Evolutionary conservation across 257 asterid genomes (phyloP).

Genomic region (Penstemon barbatus): DNA sequence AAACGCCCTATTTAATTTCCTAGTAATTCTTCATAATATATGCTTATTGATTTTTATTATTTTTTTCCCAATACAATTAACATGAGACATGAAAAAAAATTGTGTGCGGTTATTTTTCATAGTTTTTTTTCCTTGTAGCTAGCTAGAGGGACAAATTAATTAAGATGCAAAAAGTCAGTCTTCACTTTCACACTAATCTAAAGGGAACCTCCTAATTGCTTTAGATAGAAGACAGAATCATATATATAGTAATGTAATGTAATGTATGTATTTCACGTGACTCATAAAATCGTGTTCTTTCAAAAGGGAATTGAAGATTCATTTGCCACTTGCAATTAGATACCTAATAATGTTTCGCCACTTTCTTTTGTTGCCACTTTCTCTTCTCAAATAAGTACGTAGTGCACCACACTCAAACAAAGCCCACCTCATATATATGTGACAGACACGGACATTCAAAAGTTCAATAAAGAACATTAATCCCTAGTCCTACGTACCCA

Average conservation of each 20-base stretch:
- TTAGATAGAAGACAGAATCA: conserved; percentile 29
- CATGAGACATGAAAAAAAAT: background rate
- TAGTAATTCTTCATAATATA: background rate
- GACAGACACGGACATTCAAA: background rate
- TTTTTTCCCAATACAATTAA: no score
- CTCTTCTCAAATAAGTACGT: conserved; percentile 17
- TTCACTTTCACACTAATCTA: conserved; percentile 41
- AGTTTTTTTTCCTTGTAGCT: conserved; percentile 30
- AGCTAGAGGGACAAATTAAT: conserved; percentile 22
- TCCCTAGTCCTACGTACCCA: background rate
- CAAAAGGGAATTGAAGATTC: conserved; percentile 26
- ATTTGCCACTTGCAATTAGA: conserved; percentile 26
- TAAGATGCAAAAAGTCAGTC: conserved; percentile 33
- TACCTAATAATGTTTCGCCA: conserved; percentile 21
- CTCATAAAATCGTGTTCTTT: conserved; percentile 14
- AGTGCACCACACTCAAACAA: conserved; percentile 36
- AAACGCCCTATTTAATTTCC: background rate
- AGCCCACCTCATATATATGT: conserved; percentile 29
- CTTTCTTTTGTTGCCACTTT: conserved; percentile 26
- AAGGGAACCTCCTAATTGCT: conserved; percentile 24
- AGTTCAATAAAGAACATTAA: background rate
- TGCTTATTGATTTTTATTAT: background rate
- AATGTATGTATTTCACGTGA: conserved; percentile 34
- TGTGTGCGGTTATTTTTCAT: conserved; percentile 9
- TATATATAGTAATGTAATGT: background rate